Percentiles rank a stretch among this genome's conserved stretches.
Conservation (phyloP, 2,329 filamentous ascomycete species). For the Seiridium cupressi region DNA sequence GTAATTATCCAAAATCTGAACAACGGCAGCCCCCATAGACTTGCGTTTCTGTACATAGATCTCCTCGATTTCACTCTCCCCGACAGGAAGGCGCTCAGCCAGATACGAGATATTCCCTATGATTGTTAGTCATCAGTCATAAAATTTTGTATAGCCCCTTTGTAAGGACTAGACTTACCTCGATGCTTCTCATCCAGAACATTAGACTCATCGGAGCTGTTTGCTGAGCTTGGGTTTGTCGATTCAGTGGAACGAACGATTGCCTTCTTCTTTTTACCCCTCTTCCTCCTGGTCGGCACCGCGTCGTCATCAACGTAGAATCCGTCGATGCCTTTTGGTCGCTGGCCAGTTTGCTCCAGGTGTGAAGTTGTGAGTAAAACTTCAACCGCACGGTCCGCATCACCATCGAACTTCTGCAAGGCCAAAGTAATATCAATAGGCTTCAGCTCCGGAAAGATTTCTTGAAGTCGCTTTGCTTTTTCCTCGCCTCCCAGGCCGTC, state of each 20-base stretch:
- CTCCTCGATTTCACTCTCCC: conserved; percentile 36
- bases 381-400: conserved; percentile 71
- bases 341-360: conserved; percentile 65
- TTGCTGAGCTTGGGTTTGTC: conserved; percentile 4
- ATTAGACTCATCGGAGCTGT: conserved; percentile 9
- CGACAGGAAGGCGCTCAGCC: conserved; percentile 40
- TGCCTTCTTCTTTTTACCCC: conserved; percentile 31
- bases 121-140: not conserved
- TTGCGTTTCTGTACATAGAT: conserved; percentile 37
- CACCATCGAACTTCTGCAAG: conserved; percentile 64
- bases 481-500: conserved; percentile 51
- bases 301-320: conserved; percentile 61
- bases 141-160: not conserved
- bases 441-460: conserved; percentile 71
- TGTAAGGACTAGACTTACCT: conserved; percentile 15
- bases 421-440: conserved; percentile 64
- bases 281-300: conserved; percentile 19
- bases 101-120: conserved; percentile 43
- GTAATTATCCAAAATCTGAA: conserved; percentile 42
- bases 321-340: conserved; percentile 75
- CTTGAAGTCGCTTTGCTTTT: conserved; percentile 61
- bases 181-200: conserved; percentile 11
- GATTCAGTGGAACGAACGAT: not conserved
- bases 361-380: conserved; percentile 77
- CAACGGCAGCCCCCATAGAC: conserved; percentile 38